phyloP scores from a whole-genome alignment of 768 basidiomycete genomes.

The Chalciporus sphaerocephalus region DNA sequence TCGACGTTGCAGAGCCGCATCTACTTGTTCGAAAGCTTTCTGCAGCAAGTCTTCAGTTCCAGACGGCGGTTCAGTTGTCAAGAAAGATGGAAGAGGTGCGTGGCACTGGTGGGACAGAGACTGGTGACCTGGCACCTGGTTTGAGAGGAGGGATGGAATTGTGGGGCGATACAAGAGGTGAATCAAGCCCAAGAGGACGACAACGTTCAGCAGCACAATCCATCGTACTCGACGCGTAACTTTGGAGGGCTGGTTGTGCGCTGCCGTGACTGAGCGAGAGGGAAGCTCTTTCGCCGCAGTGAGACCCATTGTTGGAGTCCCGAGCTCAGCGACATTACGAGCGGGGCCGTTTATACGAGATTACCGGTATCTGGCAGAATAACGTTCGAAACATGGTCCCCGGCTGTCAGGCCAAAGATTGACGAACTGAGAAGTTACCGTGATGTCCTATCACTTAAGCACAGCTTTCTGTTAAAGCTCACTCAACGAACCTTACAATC shows the following conservation, averaged over 20 bases:
- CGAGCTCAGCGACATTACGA: no score
- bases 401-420: no score
- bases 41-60: conserved; percentile 7
- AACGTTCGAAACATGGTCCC: no score
- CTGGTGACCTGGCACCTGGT: background rate
- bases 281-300: no score
- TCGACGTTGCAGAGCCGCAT: conserved; percentile 10
- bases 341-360: no score
- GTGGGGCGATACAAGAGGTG: background rate
- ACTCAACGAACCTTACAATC: no score
- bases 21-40: conserved; percentile 6
- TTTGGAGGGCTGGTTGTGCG: background rate
- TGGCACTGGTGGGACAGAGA: conserved; percentile 6
- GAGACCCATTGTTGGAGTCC: no score
- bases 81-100: conserved; percentile 16
- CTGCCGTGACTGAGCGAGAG: no score
- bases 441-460: no score
- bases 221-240: conserved; percentile 13
- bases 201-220: conserved; percentile 14
- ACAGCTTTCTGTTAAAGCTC: no score
- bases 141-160: background rate
- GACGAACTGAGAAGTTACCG: no score
- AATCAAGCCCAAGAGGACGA: conserved; percentile 10
- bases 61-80: conserved; percentile 14
- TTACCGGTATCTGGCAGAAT: no score